Evolutionary conservation across 2,329 filamentous ascomycete species (phyloP).

Genomic region (Diaporthe destruens): DNA sequence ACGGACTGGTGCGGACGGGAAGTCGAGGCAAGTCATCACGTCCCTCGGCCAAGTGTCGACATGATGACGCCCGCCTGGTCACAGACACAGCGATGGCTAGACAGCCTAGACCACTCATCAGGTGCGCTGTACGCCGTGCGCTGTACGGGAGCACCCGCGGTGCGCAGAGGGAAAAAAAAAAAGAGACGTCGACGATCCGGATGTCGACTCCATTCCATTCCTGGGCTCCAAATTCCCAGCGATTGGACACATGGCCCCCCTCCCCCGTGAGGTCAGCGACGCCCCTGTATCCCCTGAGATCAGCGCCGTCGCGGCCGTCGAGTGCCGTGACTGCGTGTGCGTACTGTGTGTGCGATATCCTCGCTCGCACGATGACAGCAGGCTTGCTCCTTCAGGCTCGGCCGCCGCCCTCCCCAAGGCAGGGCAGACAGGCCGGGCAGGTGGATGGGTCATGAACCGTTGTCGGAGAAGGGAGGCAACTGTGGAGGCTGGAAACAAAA

Average conservation of each 20-base stretch:
- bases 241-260: conserved; percentile 34
- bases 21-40: conserved; percentile 15
- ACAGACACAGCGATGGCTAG: conserved; percentile 6
- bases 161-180: conserved; percentile 21
- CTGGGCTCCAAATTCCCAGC: conserved; percentile 30
- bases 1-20: conserved; percentile 24
- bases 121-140: conserved; percentile 20
- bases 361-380: conserved; percentile 30
- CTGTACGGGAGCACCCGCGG: conserved; percentile 33
- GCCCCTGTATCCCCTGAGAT: conserved; percentile 34
- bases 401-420: not conserved
- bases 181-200: conserved; percentile 36
- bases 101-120: conserved; percentile 9
- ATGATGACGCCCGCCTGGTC: conserved; percentile 19
- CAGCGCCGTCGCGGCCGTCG: conserved; percentile 33
- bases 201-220: conserved; percentile 40
- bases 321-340: conserved; percentile 26
- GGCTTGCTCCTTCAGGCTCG: not conserved
- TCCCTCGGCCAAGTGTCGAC: conserved; percentile 25
- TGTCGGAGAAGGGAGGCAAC: not conserved
- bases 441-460: not conserved
- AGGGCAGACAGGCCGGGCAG: not conserved
- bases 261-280: conserved; percentile 37
- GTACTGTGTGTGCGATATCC: conserved; percentile 14
- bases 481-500: not conserved